These are phyloP conservation scores for Leccinum longicurvipes DNA, from an alignment of 768 basidiomycete species.

Conservation along the genomic window DNA sequence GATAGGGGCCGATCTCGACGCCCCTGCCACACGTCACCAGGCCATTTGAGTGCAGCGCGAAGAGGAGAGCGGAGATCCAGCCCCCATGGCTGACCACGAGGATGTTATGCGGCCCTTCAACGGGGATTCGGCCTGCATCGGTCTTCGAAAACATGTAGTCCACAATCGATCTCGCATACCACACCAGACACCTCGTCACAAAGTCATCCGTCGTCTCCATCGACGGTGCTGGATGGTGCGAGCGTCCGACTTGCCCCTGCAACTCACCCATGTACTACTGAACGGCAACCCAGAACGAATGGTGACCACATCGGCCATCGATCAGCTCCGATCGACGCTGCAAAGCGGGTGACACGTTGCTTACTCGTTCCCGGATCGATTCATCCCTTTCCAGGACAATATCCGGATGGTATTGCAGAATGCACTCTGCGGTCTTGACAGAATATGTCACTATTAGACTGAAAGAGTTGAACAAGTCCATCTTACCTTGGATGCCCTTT, in stretches of 20 bases:
- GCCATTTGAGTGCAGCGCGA: slow-evolving; percentile 41
- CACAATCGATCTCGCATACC: slow-evolving; percentile 57
- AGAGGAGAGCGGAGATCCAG: slow-evolving; percentile 53
- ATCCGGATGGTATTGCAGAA: slow-evolving; percentile 51
- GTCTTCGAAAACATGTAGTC: slow-evolving; percentile 22
- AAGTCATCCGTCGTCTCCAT: slow-evolving; percentile 37
- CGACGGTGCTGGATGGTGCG: slow-evolving; percentile 20
- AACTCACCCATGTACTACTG: slow-evolving; percentile 57
- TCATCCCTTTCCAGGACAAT: slow-evolving; percentile 41
- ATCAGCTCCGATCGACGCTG: background rate
- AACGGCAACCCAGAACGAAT: background rate
- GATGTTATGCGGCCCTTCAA: slow-evolving; percentile 34
- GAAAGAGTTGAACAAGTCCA: background rate
- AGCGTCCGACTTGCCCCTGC: slow-evolving; percentile 43
- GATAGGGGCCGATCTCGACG: slow-evolving; percentile 21
- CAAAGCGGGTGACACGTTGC: slow-evolving; percentile 11
- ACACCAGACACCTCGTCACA: slow-evolving; percentile 45
- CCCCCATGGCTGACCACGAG: slow-evolving; percentile 69
- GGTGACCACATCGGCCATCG: background rate
- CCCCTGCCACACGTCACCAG: slow-evolving; percentile 35
- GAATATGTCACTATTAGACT: background rate
- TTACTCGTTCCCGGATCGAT: slow-evolving; percentile 65
- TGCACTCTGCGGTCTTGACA: slow-evolving; percentile 61
- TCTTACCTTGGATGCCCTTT: slow-evolving; percentile 61
- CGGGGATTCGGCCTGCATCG: slow-evolving; percentile 21